These are phyloP conservation scores for Nitzschia inconspicua DNA, from an alignment of 108 stramenopile genomes.

Conservation along the genomic window DNA sequence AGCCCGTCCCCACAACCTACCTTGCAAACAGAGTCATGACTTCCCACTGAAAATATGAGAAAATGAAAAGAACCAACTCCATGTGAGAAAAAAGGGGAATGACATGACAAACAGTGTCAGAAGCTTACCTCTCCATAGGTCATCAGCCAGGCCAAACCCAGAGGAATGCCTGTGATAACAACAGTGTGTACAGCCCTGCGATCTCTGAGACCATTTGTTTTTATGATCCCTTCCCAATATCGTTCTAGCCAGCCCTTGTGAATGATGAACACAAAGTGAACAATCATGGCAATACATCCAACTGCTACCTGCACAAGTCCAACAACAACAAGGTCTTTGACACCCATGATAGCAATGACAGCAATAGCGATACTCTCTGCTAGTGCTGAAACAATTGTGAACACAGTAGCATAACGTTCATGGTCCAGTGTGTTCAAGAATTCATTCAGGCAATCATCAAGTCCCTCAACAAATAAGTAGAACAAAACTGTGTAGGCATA, in stretches of 20 bases:
- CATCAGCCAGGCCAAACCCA: constrained; percentile 49
- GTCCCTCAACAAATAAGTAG: constrained; percentile 11
- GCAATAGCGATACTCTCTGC: neutral
- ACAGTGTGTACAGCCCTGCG: constrained; percentile 15
- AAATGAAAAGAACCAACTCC: neutral
- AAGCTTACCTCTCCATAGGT: constrained; percentile 46
- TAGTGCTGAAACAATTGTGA: constrained; percentile 3
- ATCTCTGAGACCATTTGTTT: constrained; percentile 3
- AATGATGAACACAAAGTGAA: constrained; percentile 23
- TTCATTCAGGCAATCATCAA: constrained; percentile 27
- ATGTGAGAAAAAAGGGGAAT: neutral
- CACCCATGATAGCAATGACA: constrained; percentile 17
- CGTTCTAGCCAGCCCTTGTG: constrained; percentile 45
- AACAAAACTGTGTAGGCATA: constrained; percentile 20
- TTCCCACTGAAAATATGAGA: constrained; percentile 39
- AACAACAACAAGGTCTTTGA: constrained; percentile 17
- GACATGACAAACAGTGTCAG: neutral
- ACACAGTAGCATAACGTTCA: constrained; percentile 34
- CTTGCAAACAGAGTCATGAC: constrained; percentile 54
- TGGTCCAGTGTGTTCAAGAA: constrained; percentile 52
- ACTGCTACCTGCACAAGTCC: constrained; percentile 12
- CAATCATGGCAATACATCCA: constrained; percentile 14
- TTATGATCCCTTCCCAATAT: constrained; percentile 39
- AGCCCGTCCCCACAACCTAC: constrained; percentile 14
- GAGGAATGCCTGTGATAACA: constrained; percentile 45